Base-by-base conservation (phyloP, 352 stramenopile genomes). In the Phytophthora cactorum region DNA sequence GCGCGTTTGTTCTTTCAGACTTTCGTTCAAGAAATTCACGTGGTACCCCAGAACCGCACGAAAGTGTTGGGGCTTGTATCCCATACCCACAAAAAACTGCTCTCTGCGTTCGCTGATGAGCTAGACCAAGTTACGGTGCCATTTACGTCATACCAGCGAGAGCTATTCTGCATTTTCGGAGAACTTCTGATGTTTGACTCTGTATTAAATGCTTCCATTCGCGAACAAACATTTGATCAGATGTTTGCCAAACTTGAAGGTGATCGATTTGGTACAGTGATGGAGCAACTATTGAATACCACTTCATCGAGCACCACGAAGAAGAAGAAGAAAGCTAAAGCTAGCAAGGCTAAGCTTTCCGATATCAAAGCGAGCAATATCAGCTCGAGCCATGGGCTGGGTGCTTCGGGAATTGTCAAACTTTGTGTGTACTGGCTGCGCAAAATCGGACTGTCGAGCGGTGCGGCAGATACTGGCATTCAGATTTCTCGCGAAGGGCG, bases 21-120 rank as follows among this genome's bases (percentile, higher is more conserved):
- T 17, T 96, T 94, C 29, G 53, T 91, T 1, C 83, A 95, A 58
- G 87, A 96, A 68, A 76, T 96, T 53, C 84, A 95, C 49, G 87
- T 94, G 54, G 88, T 82, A 27, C 82, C 85, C 36, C 78, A 93
- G 61, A 92, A 89, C 54, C 87, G 84, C 22, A 63, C 52, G 1
- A 93, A 90, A 60, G 67, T 96, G 7, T 54, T 79, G 17, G 55
- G 67, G 3, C 70, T 92, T 34, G 74, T 90, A 7, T 63, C 46
- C 1, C 63, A 79, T 39, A 92, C 85, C 9, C 74, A 91, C 29
- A 70, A 91, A 2, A 74, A 72, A 28, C 61, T 96, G 4, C 61
- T 91, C 2, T 72, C 66, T 17, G 67, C 78, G n/a, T 58, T 82
- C 3, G 66, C 47, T 31, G 29, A 67, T 8, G 58, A 63, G 25